Percentiles rank a stretch among this genome's conserved stretches.
Conservation (phyloP, 2,329 filamentous ascomycete genomes). For the Talaromyces islandicus region DNA sequence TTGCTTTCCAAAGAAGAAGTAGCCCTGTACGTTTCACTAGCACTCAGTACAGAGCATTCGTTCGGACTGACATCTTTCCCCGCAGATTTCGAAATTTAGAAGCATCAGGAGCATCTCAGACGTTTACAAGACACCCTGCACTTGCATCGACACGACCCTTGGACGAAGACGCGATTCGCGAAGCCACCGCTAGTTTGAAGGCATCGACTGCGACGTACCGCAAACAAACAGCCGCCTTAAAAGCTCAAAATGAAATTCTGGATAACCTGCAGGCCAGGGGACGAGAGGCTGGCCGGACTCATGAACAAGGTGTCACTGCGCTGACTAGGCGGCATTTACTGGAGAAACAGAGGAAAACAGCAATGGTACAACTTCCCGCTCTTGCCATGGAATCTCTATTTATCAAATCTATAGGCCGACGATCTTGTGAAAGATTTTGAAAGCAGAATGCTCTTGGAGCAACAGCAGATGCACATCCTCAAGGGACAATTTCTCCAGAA, state of each 20-base stretch:
- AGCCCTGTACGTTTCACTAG: slow-evolving; percentile 21
- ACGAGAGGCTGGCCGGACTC: slow-evolving; percentile 18
- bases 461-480: slow-evolving; percentile 25
- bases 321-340: slow-evolving; percentile 30
- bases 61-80: background rate
- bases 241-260: slow-evolving; percentile 25
- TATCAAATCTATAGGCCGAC: slow-evolving; percentile 25
- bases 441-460: slow-evolving; percentile 21
- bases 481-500: slow-evolving; percentile 28
- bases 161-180: slow-evolving; percentile 32
- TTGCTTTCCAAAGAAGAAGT: slow-evolving; percentile 36
- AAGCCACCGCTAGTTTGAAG: slow-evolving; percentile 29
- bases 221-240: slow-evolving; percentile 27
- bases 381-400: background rate
- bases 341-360: slow-evolving; percentile 26
- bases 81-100: slow-evolving; percentile 31
- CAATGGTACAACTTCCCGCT: slow-evolving; percentile 23
- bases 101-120: slow-evolving; percentile 22
- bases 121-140: slow-evolving; percentile 21
- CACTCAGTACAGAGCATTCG: background rate
- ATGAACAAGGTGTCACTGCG: slow-evolving; percentile 21
- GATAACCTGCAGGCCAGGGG: slow-evolving; percentile 20
- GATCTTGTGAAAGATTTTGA: slow-evolving; percentile 30
- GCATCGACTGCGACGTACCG: slow-evolving; percentile 30
- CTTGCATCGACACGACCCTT: slow-evolving; percentile 30